Conservation (phyloP, 2,329 filamentous ascomycete genomes). For the Fusarium albosuccineum region DNA sequence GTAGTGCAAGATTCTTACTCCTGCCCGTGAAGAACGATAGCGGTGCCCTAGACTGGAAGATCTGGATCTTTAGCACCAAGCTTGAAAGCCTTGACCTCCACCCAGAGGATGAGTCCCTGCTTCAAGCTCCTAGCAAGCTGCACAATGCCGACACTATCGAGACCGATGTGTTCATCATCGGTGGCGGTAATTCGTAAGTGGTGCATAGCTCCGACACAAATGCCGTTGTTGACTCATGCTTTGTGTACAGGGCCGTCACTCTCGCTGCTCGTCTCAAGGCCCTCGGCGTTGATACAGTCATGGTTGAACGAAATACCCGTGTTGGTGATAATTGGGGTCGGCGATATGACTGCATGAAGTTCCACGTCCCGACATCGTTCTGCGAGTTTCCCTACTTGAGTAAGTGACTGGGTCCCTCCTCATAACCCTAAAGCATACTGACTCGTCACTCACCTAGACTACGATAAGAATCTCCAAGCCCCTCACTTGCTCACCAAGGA, state of each 20-base stretch:
- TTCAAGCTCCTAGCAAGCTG: background rate
- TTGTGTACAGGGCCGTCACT: background rate
- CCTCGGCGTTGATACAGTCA: conserved; percentile 24
- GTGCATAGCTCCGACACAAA: background rate
- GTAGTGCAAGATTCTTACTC: conserved; percentile 19
- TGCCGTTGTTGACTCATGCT: background rate
- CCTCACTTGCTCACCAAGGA: conserved; percentile 30
- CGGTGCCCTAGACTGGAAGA: conserved; percentile 13
- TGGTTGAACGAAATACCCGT: conserved; percentile 19
- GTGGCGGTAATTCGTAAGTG: conserved; percentile 30
- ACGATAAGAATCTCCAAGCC: conserved; percentile 13
- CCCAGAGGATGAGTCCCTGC: conserved; percentile 13
- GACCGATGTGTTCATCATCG: conserved; percentile 28
- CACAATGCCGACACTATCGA: background rate
- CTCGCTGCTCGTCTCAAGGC: conserved; percentile 31
- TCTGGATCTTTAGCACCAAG: conserved; percentile 36
- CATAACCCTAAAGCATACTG: background rate
- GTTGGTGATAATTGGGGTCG: conserved; percentile 35
- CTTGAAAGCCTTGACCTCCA: conserved; percentile 23
- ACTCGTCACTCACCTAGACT: conserved; percentile 12
- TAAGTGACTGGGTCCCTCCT: background rate
- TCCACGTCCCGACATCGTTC: conserved; percentile 34
- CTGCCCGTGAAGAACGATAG: background rate
- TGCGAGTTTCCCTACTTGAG: conserved; percentile 32
- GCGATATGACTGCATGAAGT: conserved; percentile 31